Base-by-base conservation (phyloP, 2,329 filamentous ascomycete species). In the Penicillium sp. region DNA sequence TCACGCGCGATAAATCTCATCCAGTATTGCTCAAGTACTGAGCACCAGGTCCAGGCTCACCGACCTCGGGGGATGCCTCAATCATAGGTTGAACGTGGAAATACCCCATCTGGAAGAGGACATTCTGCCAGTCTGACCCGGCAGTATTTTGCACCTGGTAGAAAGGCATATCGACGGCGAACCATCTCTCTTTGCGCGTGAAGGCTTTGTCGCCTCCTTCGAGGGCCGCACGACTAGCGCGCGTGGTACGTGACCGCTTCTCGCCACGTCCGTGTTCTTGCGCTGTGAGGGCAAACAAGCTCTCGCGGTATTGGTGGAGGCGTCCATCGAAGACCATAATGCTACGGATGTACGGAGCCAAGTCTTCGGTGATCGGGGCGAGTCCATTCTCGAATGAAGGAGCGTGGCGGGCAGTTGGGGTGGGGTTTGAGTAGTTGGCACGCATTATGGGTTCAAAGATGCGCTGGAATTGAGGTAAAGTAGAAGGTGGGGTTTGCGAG, bases 261-360 rank as follows among this genome's bases (percentile, higher is more conserved):
- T 70, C 71, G 1, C 70, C 70, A 11, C 7, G 0, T 45, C 59
- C 13, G 80, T 82, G 58, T 32, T 60, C 55, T 32, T 86, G 82
- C 48, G 82, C 84, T 11, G 89, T 73, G 1, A 91, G 70, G 50
- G 79, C 84, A 60, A 84, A 84, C 9, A 89, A 72, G 16, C 81
- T 80, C 7, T 83, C 69, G 10, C 90, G 83, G 59, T 90, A 84
- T 57, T 84, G 78, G 65, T 91, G 87, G 1, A 94, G 80, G 1
- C 79, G 80, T 18, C 84, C 76, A 63, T 97, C 93, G 67, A 87
- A 89, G 0, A 85, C 80, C 2, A 93, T 85, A 56, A 99, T 97
- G 35, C 82, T 81, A 10, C 95, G 88, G n/a, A 97, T 83, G 70
- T 90, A 97, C 0, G 95, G 94, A 0, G 91, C 92, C 2, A 97